These are phyloP conservation scores for Pyrus pyrifolia DNA, from an alignment of 306 rosid genomes.

Conservation along the genomic window DNA sequence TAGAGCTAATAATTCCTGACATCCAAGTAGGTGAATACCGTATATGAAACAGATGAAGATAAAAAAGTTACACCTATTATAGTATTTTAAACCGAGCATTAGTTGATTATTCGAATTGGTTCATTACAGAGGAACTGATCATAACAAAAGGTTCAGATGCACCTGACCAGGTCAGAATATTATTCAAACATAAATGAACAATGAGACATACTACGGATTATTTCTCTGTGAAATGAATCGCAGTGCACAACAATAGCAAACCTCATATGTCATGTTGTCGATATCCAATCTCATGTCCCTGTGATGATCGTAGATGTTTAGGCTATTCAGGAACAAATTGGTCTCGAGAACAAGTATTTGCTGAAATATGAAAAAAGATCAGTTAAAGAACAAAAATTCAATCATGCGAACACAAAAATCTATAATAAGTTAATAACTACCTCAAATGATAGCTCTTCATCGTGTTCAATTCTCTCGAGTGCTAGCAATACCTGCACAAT, in stretches of 20 bases:
- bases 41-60: not conserved
- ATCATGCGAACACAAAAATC: not conserved
- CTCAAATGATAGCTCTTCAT: slow-evolving; percentile 92
- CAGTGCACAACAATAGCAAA: slow-evolving; percentile 28
- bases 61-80: not conserved
- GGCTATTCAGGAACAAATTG: slow-evolving; percentile 68
- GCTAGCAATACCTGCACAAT: slow-evolving; percentile 68
- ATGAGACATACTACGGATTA: not conserved
- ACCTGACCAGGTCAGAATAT: not conserved
- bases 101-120: not conserved
- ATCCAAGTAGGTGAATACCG: slow-evolving; percentile 1
- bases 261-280: slow-evolving; percentile 99
- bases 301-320: slow-evolving; percentile 79
- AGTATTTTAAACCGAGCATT: not conserved
- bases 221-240: not conserved
- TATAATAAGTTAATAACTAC: slow-evolving; percentile 27
- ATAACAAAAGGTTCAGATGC: not conserved
- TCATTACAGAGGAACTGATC: not conserved
- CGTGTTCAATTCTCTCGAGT: slow-evolving; percentile 91
- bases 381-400: slow-evolving; percentile 10
- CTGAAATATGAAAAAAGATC: slow-evolving; percentile 38
- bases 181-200: not conserved
- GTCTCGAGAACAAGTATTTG: slow-evolving; percentile 81
- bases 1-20: slow-evolving; percentile 83
- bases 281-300: slow-evolving; percentile 97